These are phyloP conservation scores for Penicillium alfredii DNA, from an alignment of 495 filamentous ascomycete genomes.

Conservation along the genomic window DNA sequence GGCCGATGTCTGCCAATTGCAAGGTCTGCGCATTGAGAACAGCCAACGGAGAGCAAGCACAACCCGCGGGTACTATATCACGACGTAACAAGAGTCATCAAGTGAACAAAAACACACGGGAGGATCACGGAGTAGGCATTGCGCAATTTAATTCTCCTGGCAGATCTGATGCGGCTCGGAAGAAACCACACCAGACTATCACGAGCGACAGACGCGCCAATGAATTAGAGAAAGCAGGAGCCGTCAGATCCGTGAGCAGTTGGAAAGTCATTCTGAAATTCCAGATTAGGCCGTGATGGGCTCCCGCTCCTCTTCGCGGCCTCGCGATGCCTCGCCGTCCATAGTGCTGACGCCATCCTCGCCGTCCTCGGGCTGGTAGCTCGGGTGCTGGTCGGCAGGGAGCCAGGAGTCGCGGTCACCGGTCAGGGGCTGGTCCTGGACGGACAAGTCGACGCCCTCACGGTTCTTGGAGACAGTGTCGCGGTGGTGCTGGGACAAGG, in stretches of 20 bases:
- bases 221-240: constrained; percentile 11
- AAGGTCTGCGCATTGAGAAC: no score
- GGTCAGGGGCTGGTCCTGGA: constrained; percentile 76
- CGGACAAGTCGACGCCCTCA: constrained; percentile 69
- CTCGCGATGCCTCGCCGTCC: constrained; percentile 50
- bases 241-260: constrained; percentile 18
- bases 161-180: no score
- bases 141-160: no score
- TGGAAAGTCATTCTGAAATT: no score
- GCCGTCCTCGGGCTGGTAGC: constrained; percentile 55
- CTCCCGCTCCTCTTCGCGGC: constrained; percentile 56
- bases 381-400: constrained; percentile 69
- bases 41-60: no score
- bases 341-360: constrained; percentile 50
- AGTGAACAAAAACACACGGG: constrained; percentile 9
- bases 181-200: no score
- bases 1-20: no score
- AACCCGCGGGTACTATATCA: constrained; percentile 12
- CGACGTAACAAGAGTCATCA: constrained; percentile 10
- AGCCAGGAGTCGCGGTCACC: constrained; percentile 84
- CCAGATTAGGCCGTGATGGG: constrained; percentile 24
- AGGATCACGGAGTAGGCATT: no score
- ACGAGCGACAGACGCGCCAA: no score
- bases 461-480: constrained; percentile 53
- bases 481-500: constrained; percentile 76